Conservation (phyloP, 768 basidiomycete species). For the Russula emetica region DNA sequence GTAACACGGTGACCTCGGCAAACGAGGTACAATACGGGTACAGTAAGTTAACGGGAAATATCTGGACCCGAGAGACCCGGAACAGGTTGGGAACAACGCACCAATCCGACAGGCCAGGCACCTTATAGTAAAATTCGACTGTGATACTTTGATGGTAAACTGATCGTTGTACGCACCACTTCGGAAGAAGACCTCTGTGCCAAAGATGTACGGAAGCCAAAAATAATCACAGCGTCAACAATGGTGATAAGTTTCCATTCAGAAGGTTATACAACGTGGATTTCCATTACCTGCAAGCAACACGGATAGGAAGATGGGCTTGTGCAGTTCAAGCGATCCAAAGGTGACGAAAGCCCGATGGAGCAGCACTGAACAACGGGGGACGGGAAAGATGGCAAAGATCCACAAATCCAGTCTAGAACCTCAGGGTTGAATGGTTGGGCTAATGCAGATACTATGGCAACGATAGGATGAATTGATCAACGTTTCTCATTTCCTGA, state of each 20-base stretch:
- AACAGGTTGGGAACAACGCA: not conserved
- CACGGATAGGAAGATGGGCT: not conserved
- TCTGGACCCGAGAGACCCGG: not conserved
- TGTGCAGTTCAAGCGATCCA: not conserved
- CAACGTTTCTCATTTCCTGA: not conserved
- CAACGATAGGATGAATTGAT: not conserved
- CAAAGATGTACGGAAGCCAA: not conserved
- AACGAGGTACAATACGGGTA: not conserved
- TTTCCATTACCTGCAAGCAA: not conserved
- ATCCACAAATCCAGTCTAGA: not conserved
- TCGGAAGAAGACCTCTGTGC: not conserved
- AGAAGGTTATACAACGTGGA: too few species aligned
- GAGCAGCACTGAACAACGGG: not conserved
- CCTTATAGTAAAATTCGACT: not conserved
- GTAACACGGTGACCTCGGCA: not conserved
- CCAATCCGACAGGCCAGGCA: not conserved
- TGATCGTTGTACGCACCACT: not conserved
- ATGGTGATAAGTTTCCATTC: not conserved
- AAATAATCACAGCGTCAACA: not conserved
- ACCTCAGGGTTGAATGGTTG: not conserved
- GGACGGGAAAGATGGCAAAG: not conserved
- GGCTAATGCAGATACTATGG: not conserved
- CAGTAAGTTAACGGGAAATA: too few species aligned
- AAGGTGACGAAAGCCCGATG: not conserved
- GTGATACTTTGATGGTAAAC: too few species aligned